Percentiles rank a stretch among this genome's conserved stretches.
Conservation (phyloP, 2,329 filamentous ascomycete genomes). For the Xylariomycetidae sp. region DNA sequence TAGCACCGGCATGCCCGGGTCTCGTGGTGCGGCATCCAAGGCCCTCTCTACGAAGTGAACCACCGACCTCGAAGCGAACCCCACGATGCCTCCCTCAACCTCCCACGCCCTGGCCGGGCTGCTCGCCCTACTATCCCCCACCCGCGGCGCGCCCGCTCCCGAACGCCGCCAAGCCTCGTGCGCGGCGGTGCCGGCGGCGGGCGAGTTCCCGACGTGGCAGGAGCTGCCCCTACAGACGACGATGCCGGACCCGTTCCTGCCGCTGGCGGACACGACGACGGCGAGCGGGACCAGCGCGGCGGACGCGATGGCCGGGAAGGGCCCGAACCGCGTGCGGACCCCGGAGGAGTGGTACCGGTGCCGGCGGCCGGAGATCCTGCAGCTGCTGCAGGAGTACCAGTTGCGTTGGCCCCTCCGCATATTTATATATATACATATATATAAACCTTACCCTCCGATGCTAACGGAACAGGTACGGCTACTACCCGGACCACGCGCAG, state of each 20-base stretch:
- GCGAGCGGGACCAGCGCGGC: conserved; percentile 27
- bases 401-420: conserved; percentile 25
- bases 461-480: conserved; percentile 27
- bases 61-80: too few relatives aligned
- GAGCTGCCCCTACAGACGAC: conserved; percentile 30
- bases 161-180: conserved; percentile 16
- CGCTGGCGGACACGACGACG: conserved; percentile 31
- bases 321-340: conserved; percentile 35
- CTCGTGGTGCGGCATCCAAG: too few relatives aligned
- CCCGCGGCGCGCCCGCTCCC: conserved; percentile 2
- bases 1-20: too few relatives aligned
- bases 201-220: conserved; percentile 28
- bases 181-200: conserved; percentile 17
- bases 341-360: conserved; percentile 43
- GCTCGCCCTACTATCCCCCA: conserved; percentile 2
- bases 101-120: not conserved
- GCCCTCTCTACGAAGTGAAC: too few relatives aligned
- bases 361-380: conserved; percentile 43
- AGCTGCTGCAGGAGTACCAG: conserved; percentile 44
- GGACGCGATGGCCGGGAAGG: conserved; percentile 33
- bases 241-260: conserved; percentile 39
- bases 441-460: not conserved
- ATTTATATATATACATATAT: too few relatives aligned
- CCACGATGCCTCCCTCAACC: conserved; percentile 7
- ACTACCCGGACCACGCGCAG: conserved; percentile 41